Conservation (phyloP, 176 grass and related monocot genomes). For the Bolboschoenus planiculmis region DNA sequence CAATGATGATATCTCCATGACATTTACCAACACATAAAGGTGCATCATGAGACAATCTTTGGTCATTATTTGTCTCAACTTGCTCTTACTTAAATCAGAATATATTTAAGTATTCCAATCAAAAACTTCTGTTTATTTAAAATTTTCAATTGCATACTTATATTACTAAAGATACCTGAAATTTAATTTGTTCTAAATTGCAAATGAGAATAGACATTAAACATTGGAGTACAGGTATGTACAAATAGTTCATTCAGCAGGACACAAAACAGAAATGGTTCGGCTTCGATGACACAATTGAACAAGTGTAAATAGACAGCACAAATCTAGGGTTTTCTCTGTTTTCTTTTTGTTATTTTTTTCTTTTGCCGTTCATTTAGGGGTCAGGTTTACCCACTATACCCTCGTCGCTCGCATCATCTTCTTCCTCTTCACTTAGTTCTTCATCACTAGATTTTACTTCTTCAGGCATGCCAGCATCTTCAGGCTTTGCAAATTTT, state of each 20-base stretch:
- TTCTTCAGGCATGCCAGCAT: slow-evolving; percentile 47
- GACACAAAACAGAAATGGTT: not conserved
- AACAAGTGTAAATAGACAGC: slow-evolving; percentile 4
- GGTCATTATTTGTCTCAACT: not conserved
- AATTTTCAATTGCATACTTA: not conserved
- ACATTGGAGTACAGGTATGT: slow-evolving; percentile 24
- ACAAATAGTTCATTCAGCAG: slow-evolving; percentile 26
- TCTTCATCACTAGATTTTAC: slow-evolving; percentile 62
- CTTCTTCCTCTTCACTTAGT: slow-evolving; percentile 65
- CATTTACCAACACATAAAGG: too few species aligned
- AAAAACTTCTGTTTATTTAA: not conserved
- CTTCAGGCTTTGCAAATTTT: slow-evolving; percentile 70
- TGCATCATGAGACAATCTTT: not conserved
- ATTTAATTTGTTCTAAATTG: slow-evolving; percentile 13
- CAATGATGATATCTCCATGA: too few species aligned
- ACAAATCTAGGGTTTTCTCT: slow-evolving; percentile 11
- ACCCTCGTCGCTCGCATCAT: slow-evolving; percentile 43
- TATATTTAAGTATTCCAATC: not conserved
- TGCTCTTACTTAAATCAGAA: not conserved
- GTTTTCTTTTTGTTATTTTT: not conserved
- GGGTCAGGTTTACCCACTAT: slow-evolving; percentile 61
- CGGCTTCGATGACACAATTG: slow-evolving; percentile 10
- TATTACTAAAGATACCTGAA: not conserved
- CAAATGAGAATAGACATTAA: slow-evolving; percentile 20
- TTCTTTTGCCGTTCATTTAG: slow-evolving; percentile 16